A percentile compares a stretch with the other conserved stretches of the same genome.
phyloP scores from a whole-genome alignment of 768 basidiomycete species.

The Suillus hirtellus region DNA sequence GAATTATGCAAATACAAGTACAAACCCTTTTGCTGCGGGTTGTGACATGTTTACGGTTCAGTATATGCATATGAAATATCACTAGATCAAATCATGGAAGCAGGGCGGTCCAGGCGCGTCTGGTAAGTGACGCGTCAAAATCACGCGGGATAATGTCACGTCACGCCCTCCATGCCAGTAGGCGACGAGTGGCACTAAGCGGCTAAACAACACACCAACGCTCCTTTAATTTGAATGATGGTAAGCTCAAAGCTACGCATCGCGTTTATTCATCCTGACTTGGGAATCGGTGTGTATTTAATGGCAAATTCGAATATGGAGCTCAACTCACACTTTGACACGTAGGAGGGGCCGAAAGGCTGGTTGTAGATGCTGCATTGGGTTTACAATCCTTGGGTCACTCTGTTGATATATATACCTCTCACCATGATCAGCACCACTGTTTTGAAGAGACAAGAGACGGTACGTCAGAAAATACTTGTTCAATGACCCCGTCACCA shows the following conservation, averaged over 20 bases:
- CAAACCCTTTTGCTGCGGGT: not conserved
- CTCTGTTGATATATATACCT: slow-evolving; percentile 87
- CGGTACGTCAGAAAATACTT: slow-evolving; percentile 48
- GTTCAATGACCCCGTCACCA: not conserved
- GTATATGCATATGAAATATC: not conserved
- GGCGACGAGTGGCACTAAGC: too few species aligned
- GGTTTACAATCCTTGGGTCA: slow-evolving; percentile 86
- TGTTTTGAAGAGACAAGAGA: slow-evolving; percentile 95
- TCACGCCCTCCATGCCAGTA: not conserved
- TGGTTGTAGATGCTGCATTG: slow-evolving; percentile 93
- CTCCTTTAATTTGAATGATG: slow-evolving; percentile 5
- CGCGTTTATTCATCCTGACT: slow-evolving; percentile 91
- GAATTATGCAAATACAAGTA: not conserved
- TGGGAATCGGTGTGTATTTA: slow-evolving; percentile 75
- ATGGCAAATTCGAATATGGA: not conserved
- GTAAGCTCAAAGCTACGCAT: slow-evolving; percentile 42
- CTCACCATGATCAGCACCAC: slow-evolving; percentile 81
- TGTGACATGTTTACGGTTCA: not conserved
- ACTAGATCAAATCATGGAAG: not conserved
- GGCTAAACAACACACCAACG: not conserved
- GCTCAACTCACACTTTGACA: slow-evolving; percentile 4
- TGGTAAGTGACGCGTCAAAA: not conserved
- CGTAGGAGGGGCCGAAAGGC: slow-evolving; percentile 90
- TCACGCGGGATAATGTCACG: slow-evolving; percentile 6
- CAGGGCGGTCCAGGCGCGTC: not conserved